Evolutionary conservation across 805 yeast genomes (phyloP).

Genomic region (Candida ascalaphidarum): DNA sequence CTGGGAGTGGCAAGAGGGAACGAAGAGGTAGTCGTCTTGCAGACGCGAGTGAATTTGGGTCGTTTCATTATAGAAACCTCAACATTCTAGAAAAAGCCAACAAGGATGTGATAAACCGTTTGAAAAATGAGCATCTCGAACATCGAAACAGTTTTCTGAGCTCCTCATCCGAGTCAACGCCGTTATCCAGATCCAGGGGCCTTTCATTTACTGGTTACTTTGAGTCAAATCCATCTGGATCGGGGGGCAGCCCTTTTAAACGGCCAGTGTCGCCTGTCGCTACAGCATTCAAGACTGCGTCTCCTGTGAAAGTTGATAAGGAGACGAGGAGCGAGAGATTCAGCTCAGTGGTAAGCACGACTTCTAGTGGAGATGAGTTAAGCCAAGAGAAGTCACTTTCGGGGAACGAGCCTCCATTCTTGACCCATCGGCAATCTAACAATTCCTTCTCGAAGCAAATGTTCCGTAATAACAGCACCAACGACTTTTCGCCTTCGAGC

Average conservation of each 20-base stretch:
- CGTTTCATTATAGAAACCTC: constrained; percentile 82
- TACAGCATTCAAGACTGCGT: constrained; percentile 8
- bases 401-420: too few species aligned
- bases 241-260: constrained; percentile 30
- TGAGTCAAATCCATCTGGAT: constrained; percentile 13
- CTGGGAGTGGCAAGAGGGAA: constrained; percentile 39
- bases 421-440: constrained; percentile 12
- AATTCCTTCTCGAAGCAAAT: constrained; percentile 19
- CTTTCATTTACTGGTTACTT: constrained; percentile 18
- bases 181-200: constrained; percentile 22
- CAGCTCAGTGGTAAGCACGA: constrained; percentile 21
- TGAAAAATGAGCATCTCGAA: constrained; percentile 75
- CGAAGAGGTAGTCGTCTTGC: constrained; percentile 66
- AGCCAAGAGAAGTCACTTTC: too few species aligned
- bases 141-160: constrained; percentile 44
- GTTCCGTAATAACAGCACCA: constrained; percentile 1
- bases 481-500: constrained; percentile 38
- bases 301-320: constrained; percentile 15
- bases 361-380: constrained; percentile 24
- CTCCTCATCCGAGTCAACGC: constrained; percentile 33
- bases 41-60: constrained; percentile 79
- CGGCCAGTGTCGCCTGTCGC: constrained; percentile 39
- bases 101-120: constrained; percentile 80
- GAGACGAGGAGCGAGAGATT: constrained; percentile 19
- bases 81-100: constrained; percentile 90